phyloP scores from a whole-genome alignment of 2,329 filamentous ascomycete species.

The Colletotrichum acutatum region DNA sequence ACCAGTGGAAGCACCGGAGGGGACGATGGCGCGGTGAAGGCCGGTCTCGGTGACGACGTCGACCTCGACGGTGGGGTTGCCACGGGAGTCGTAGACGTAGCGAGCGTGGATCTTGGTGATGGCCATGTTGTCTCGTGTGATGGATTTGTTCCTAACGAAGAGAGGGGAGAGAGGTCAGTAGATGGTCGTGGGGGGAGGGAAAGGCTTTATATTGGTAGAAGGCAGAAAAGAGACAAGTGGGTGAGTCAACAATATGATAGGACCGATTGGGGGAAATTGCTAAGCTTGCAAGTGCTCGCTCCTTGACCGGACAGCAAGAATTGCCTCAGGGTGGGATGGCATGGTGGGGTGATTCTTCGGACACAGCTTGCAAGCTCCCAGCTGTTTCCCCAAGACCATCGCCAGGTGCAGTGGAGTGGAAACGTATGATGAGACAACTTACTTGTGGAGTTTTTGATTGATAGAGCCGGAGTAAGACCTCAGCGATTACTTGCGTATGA shows the following conservation, averaged over 20 bases:
- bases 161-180: slow-evolving; percentile 12
- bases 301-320: slow-evolving; percentile 34
- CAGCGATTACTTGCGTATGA: slow-evolving; percentile 15
- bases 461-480: slow-evolving; percentile 7
- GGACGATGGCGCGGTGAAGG: slow-evolving; percentile 93
- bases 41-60: slow-evolving; percentile 93
- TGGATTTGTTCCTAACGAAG: slow-evolving; percentile 25
- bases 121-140: slow-evolving; percentile 73
- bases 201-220: slow-evolving; percentile 31
- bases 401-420: slow-evolving; percentile 3
- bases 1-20: slow-evolving; percentile 93
- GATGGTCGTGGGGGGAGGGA: slow-evolving; percentile 13
- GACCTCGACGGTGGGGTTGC: slow-evolving; percentile 97
- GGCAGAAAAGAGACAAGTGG: slow-evolving; percentile 28
- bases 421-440: slow-evolving; percentile 2
- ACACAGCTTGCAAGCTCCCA: slow-evolving; percentile 28
- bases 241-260: slow-evolving; percentile 36
- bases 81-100: slow-evolving; percentile 98
- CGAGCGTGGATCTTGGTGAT: slow-evolving; percentile 92
- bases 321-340: slow-evolving; percentile 35
- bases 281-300: slow-evolving; percentile 33
- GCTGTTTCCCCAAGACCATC: slow-evolving; percentile 3
- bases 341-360: slow-evolving; percentile 33
- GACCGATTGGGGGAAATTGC: slow-evolving; percentile 35
- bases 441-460: slow-evolving; percentile 14